phyloP scores from a whole-genome alignment of 2,329 filamentous ascomycete genomes.

The Dactylellina cionopaga region DNA sequence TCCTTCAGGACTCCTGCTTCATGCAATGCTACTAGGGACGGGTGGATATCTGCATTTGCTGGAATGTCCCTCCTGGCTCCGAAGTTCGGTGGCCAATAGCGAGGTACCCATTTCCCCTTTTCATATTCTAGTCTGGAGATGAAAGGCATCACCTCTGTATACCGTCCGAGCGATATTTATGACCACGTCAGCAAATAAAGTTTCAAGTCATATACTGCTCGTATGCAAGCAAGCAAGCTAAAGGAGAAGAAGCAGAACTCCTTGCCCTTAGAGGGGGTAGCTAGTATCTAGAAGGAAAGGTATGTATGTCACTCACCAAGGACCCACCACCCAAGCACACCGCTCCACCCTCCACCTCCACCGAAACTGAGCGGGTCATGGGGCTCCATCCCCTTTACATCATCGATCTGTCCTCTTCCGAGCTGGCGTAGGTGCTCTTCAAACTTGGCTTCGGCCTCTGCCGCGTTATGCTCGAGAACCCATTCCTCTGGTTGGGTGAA shows the following conservation, averaged over 20 bases:
- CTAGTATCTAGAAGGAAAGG: too few relatives aligned
- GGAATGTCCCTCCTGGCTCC: conserved; percentile 60
- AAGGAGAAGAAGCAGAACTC: neutral
- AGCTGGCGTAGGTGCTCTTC: conserved; percentile 45
- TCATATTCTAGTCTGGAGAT: conserved; percentile 60
- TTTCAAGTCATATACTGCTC: neutral
- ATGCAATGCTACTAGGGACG: conserved; percentile 55
- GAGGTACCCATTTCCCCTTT: conserved; percentile 59
- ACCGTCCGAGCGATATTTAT: neutral
- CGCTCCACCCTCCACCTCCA: conserved; percentile 56
- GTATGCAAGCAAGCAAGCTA: neutral
- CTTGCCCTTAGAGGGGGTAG: neutral
- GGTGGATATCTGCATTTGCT: conserved; percentile 58
- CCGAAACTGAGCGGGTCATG: conserved; percentile 60
- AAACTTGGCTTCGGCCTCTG: conserved; percentile 31
- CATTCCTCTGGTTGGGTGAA: conserved; percentile 48
- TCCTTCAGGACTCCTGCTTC: conserved; percentile 44
- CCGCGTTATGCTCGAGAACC: conserved; percentile 14
- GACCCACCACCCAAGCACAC: conserved; percentile 60
- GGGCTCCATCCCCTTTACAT: conserved; percentile 53
- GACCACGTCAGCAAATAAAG: conserved; percentile 33
- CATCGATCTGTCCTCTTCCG: conserved; percentile 38
- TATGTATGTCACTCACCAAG: conserved; percentile 54
- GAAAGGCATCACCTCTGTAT: conserved; percentile 59
- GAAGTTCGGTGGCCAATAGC: conserved; percentile 59